Percentiles rank a stretch among this genome's conserved stretches.
Conservation (phyloP, 2,329 filamentous ascomycete species). For the Neonectria punicea region DNA sequence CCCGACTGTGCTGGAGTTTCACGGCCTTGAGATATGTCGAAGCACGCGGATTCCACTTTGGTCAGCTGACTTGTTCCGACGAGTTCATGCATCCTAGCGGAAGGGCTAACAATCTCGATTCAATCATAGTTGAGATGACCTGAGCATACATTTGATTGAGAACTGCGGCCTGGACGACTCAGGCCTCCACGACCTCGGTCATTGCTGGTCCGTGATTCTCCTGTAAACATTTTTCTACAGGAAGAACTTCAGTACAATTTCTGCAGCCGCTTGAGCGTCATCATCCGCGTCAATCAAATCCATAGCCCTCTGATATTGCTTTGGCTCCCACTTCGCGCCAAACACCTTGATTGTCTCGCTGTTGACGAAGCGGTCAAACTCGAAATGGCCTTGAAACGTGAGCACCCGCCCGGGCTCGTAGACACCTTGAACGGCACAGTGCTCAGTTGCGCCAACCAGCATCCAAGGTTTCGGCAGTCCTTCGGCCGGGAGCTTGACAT, state of each 20-base stretch:
- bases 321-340: conserved; percentile 37
- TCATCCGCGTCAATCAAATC: conserved; percentile 33
- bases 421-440: conserved; percentile 52
- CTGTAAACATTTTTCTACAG: conserved; percentile 2
- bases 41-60: no score
- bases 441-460: conserved; percentile 37
- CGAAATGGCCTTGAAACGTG: conserved; percentile 56
- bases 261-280: conserved; percentile 29
- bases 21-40: no score
- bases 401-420: conserved; percentile 51
- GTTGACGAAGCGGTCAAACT: conserved; percentile 55
- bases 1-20: no score
- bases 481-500: conserved; percentile 33
- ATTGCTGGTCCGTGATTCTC: neutral
- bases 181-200: neutral
- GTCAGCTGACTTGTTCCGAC: no score
- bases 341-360: conserved; percentile 50
- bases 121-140: neutral
- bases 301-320: conserved; percentile 13
- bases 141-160: neutral
- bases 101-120: neutral
- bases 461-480: conserved; percentile 30
- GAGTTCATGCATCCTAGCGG: no score
- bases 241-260: conserved; percentile 35
- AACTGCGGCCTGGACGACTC: neutral